These are phyloP conservation scores for Omphalotus olearius DNA, from an alignment of 1,284 basidiomycete genomes.

Conservation along the genomic window DNA sequence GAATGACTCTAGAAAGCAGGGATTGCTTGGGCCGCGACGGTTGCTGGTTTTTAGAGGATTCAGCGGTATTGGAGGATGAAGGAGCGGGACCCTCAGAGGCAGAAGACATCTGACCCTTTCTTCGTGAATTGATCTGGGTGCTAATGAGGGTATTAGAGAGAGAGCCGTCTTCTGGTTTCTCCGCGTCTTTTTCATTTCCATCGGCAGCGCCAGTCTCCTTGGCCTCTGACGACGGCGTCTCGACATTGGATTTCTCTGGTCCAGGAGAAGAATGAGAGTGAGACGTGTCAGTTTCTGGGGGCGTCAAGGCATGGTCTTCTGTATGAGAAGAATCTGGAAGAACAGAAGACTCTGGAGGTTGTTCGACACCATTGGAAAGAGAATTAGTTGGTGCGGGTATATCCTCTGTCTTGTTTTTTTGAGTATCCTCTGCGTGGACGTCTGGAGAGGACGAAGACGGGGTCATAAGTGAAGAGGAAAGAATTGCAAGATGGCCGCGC, in stretches of 20 bases:
- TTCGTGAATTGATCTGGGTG: neutral
- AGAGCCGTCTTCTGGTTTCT: constrained; percentile 6
- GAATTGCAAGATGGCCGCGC: constrained; percentile 5
- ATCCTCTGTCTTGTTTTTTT: neutral
- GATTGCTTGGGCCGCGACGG: constrained; percentile 29
- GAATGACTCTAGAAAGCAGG: constrained; percentile 42
- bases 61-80: neutral
- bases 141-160: constrained; percentile 5
- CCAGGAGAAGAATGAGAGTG: neutral
- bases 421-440: constrained; percentile 4
- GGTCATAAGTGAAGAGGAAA: constrained; percentile 9
- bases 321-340: neutral
- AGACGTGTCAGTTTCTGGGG: neutral
- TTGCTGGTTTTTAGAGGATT: constrained; percentile 2
- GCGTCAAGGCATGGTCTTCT: too few relatives aligned
- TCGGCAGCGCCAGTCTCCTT: too few relatives aligned
- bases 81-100: constrained; percentile 3
- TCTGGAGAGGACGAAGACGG: constrained; percentile 8
- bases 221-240: neutral
- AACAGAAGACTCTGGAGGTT: constrained; percentile 1
- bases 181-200: constrained; percentile 7
- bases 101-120: constrained; percentile 6
- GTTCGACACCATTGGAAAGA: neutral
- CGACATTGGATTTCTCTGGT: constrained; percentile 4
- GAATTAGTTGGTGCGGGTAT: too few relatives aligned